These are phyloP conservation scores for Mortierella sp. DNA, from an alignment of 371 early-diverging fungal genomes.

Conservation along the genomic window DNA sequence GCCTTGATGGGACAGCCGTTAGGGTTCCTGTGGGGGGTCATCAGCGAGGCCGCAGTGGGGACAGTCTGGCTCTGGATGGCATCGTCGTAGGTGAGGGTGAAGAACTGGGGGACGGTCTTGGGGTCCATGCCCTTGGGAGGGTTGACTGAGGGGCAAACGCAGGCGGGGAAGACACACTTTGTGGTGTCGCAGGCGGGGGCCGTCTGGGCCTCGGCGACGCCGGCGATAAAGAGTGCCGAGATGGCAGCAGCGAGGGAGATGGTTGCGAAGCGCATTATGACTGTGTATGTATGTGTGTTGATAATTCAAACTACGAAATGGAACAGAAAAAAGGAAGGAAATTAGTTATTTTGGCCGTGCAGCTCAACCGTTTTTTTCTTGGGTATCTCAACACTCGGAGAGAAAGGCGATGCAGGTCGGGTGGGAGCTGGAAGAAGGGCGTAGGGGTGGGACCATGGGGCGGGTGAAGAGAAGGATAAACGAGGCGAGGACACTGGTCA, in stretches of 20 bases:
- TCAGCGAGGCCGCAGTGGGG: conserved; percentile 37
- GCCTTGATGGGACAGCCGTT: conserved; percentile 77
- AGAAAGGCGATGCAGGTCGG: not conserved
- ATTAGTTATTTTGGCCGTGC: conserved; percentile 14
- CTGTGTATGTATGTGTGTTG: not conserved
- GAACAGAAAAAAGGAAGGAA: conserved; percentile 12
- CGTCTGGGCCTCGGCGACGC: conserved; percentile 16
- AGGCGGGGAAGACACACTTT: conserved; percentile 74
- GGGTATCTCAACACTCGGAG: not conserved
- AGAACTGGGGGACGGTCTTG: conserved; percentile 80
- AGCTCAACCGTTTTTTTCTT: not conserved
- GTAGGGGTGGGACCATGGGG: too few species aligned
- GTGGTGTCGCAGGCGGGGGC: conserved; percentile 72
- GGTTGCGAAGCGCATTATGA: conserved; percentile 37
- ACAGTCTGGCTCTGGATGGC: conserved; percentile 69
- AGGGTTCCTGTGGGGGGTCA: conserved; percentile 63
- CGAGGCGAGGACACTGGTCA: too few species aligned
- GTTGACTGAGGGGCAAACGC: conserved; percentile 73
- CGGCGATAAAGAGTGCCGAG: conserved; percentile 35
- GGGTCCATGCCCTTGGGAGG: conserved; percentile 72
- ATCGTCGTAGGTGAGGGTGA: conserved; percentile 81
- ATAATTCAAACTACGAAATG: conserved; percentile 7
- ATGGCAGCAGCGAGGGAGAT: conserved; percentile 43
- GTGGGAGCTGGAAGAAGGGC: not conserved
- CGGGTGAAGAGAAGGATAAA: too few species aligned